These are phyloP conservation scores for Penicillium arizonense DNA, from an alignment of 495 filamentous ascomycete species.

Conservation along the genomic window DNA sequence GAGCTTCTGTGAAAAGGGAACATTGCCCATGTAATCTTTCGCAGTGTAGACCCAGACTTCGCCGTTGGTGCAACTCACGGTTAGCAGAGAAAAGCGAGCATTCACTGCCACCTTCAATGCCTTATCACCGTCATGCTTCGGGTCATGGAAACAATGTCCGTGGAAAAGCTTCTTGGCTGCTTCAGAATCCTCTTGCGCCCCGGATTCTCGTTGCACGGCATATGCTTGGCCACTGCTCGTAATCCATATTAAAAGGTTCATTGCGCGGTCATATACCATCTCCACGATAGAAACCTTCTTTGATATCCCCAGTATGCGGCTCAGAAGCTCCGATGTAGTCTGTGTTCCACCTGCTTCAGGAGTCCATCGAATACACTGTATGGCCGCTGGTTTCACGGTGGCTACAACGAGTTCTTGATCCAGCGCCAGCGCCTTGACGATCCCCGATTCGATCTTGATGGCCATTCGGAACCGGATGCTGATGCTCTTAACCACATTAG, in stretches of 20 bases:
- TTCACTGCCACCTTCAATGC: slow-evolving; percentile 82
- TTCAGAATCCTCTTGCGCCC: slow-evolving; percentile 30
- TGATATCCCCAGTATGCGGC: slow-evolving; percentile 77
- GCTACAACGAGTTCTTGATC: slow-evolving; percentile 94
- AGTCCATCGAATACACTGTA: slow-evolving; percentile 95
- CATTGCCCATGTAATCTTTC: slow-evolving; percentile 89
- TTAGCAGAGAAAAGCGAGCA: slow-evolving; percentile 89
- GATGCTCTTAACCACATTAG: slow-evolving; percentile 78
- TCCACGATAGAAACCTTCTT: slow-evolving; percentile 73
- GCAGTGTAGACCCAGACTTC: slow-evolving; percentile 83
- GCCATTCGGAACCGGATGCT: slow-evolving; percentile 94
- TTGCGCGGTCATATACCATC: slow-evolving; percentile 95
- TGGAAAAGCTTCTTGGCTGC: slow-evolving; percentile 69
- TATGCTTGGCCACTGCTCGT: slow-evolving; percentile 88
- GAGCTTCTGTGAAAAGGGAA: slow-evolving; percentile 83
- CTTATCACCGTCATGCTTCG: slow-evolving; percentile 53
- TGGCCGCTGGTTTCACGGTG: slow-evolving; percentile 86
- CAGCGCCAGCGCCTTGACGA: slow-evolving; percentile 79
- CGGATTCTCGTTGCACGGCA: slow-evolving; percentile 74
- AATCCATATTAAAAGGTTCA: slow-evolving; percentile 95
- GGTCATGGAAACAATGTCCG: slow-evolving; percentile 86
- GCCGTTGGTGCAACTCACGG: slow-evolving; percentile 80
- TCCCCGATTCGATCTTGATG: slow-evolving; percentile 96
- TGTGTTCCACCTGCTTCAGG: slow-evolving; percentile 78
- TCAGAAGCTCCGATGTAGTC: slow-evolving; percentile 87